phyloP scores from a whole-genome alignment of 352 stramenopile species.

The Globisporangium sylvaticum region DNA sequence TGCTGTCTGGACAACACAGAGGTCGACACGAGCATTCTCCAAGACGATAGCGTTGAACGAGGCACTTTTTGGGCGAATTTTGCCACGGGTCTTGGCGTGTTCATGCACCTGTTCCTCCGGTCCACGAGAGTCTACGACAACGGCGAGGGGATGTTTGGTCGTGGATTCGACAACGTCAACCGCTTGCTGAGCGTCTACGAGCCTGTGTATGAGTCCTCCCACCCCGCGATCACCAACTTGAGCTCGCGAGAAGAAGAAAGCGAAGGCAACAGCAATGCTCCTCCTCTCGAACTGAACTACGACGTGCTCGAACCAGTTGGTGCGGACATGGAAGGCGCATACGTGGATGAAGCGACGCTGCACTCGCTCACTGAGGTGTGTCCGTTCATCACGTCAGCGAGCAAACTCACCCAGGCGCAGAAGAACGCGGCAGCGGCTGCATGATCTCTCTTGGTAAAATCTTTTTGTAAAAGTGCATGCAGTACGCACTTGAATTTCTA shows the following conservation, averaged over 20 bases:
- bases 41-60: slow-evolving; percentile 54
- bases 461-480: background rate
- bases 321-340: slow-evolving; percentile 8
- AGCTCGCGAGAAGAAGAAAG: background rate
- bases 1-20: slow-evolving; percentile 50
- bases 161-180: slow-evolving; percentile 74
- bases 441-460: background rate
- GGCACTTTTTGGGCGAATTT: slow-evolving; percentile 60
- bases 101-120: slow-evolving; percentile 62
- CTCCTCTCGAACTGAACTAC: slow-evolving; percentile 6
- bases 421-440: slow-evolving; percentile 9
- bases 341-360: slow-evolving; percentile 3
- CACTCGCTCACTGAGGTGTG: slow-evolving; percentile 6
- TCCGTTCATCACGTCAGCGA: slow-evolving; percentile 10
- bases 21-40: slow-evolving; percentile 37
- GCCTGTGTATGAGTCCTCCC: background rate
- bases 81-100: slow-evolving; percentile 54
- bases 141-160: slow-evolving; percentile 53
- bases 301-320: slow-evolving; percentile 2
- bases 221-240: background rate
- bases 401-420: slow-evolving; percentile 6
- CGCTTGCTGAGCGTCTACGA: slow-evolving; percentile 47
- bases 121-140: slow-evolving; percentile 38
- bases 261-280: background rate
- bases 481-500: too few relatives aligned